Evolutionary conservation across 23 red algal genomes (phyloP), one percentile per base, ranked within the genome.

Genomic region (Gracilaria vermiculophylla): DNA sequence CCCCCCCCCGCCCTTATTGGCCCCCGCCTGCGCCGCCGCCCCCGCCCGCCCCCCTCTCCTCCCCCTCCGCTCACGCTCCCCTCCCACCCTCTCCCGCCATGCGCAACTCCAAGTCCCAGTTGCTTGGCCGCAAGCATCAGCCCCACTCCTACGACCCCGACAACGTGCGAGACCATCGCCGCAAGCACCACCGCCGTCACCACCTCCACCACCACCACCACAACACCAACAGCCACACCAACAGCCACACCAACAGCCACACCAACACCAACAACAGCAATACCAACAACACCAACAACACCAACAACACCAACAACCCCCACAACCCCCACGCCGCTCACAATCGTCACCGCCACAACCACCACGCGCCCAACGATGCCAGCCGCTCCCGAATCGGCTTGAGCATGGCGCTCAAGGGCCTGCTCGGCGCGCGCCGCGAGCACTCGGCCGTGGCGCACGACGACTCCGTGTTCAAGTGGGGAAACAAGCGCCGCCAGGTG

Each of bases 361-460:
- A 33, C 40, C 61, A 69, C 16, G 25, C 5, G 7, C 60, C 64
- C 45, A 28, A 51, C 57, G 80, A 85, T 44, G 56, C 39, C n/a
- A 62, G 52, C 19, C 80, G 80, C 62, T 85, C 80, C 21, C 80
- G 80, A 25, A 85, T 85, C 80, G 80, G 34, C 11, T 61, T 85
- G 41, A 69, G 57, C 80, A 85, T 85, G 80, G 80, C 53, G 8
- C 64, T 85, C 29, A 85, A 85, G 41, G 80, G 80, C 39, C 29
- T 85, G 40, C 43, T 85, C 25, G 60, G 53, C 15, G 35, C 29
- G 12, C 73, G 73, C 21, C 73, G 42, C 15, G 24, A 48, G 12
- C 20, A 78, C 52, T 27, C 23, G 1, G 13, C 80, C 29, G 80
- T 31, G 5, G n/a, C 60, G 60, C 60, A 70, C 47, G 64, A 69